Percentiles rank a stretch among this genome's conserved stretches.
Evolutionary conservation across 108 stramenopile species (phyloP).

Genomic region (Pseudonitzschia delicatissima): DNA sequence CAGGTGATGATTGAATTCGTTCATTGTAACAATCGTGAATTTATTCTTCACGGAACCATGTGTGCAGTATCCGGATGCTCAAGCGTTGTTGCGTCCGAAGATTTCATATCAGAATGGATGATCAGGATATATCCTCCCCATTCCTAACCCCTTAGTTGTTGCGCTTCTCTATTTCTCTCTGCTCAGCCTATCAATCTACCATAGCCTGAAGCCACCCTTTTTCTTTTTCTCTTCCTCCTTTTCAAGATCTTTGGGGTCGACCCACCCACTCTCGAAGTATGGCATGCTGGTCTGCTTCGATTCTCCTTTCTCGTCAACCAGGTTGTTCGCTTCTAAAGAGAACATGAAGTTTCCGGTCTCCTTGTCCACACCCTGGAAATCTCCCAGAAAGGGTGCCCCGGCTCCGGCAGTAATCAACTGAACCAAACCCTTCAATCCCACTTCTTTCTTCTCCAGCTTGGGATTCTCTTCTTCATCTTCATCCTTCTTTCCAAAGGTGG

Average conservation of each 20-base stretch:
- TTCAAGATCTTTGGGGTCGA: conserved; percentile 62
- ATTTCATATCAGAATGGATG: too few relatives aligned
- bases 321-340: conserved; percentile 81
- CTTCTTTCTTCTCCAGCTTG: conserved; percentile 53
- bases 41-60: too few relatives aligned
- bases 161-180: neutral
- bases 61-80: too few relatives aligned
- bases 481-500: conserved; percentile 38
- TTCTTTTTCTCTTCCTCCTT: conserved; percentile 41
- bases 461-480: conserved; percentile 27
- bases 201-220: conserved; percentile 53
- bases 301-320: conserved; percentile 78
- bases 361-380: conserved; percentile 78
- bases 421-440: conserved; percentile 53
- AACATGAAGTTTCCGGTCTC: conserved; percentile 88
- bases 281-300: conserved; percentile 86
- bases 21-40: too few relatives aligned
- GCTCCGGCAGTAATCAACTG: conserved; percentile 81
- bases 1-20: too few relatives aligned
- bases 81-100: too few relatives aligned
- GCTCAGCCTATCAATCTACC: conserved; percentile 37
- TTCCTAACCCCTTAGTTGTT: neutral
- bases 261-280: conserved; percentile 86
- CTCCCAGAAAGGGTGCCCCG: conserved; percentile 82
- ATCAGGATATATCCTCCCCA: too few relatives aligned